Evolutionary conservation across 345 rosid species (phyloP).

Genomic region (Gossypium australe): DNA sequence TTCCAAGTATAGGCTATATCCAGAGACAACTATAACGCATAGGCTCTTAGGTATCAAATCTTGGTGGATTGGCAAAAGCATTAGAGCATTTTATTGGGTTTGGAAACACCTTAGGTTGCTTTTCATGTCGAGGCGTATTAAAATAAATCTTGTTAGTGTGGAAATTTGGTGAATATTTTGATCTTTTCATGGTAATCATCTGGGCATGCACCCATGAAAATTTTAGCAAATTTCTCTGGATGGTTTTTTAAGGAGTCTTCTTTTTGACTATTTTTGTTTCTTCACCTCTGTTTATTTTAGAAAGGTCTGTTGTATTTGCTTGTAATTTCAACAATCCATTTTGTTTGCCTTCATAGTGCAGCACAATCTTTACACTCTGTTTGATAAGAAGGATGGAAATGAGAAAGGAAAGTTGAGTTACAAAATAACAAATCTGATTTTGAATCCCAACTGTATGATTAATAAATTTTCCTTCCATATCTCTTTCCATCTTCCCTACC

Average conservation of each 20-base stretch:
- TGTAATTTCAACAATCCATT: not conserved
- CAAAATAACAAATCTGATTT: not conserved
- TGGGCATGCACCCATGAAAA: not conserved
- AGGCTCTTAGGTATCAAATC: not conserved
- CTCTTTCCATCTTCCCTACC: not conserved
- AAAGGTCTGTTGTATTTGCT: not conserved
- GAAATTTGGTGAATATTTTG: not conserved
- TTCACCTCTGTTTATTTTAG: not conserved
- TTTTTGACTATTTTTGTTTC: not conserved
- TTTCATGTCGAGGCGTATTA: not conserved
- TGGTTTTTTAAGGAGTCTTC: not conserved
- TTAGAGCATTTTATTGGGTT: not conserved
- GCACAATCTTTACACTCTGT: not conserved
- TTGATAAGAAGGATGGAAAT: not conserved
- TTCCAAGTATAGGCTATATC: not conserved
- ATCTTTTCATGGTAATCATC: not conserved
- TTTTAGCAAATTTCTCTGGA: not conserved
- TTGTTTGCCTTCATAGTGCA: not conserved
- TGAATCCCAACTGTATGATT: not conserved
- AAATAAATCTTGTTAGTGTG: not conserved
- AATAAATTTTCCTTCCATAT: not conserved
- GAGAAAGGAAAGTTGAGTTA: conserved; percentile 5
- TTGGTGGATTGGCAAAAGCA: not conserved
- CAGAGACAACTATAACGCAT: not conserved
- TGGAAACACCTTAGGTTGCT: not conserved